Base-by-base conservation (phyloP, 371 early-diverging fungal species). In the Scutellospora calospora region DNA sequence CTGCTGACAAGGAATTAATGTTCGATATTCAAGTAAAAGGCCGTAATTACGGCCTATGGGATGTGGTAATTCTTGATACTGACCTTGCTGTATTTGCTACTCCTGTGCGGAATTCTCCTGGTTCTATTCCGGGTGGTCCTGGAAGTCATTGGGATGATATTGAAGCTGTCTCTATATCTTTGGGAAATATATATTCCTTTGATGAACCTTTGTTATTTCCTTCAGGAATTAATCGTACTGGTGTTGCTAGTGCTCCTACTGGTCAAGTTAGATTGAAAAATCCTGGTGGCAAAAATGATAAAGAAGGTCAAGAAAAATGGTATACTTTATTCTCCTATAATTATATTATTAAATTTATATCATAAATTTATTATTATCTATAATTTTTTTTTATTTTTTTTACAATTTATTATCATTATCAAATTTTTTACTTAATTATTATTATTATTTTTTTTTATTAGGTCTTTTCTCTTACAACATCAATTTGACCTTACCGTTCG, bases 1-100 rank as follows among this genome's bases (percentile, higher is more conserved):
- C 92, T 14, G 87, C 92, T 6, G 92, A 93, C 41, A 92, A 91
- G 79, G 92, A 91, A 78, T 83, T 93, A 5, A 87, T 93, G n/a
- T 93, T 93, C 74, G 91, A 91, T 80, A 80, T 92, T 75, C 88
- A 89, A 60, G 82, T 93, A 29, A 83, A 87, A 60, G 89, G 90
- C 0, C 84, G 85, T 38, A 93, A 93, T 79, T 83, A 84, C 33
- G 91, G 91, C 68, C 84, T 89, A 80, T 90, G 91, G 88, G 87
- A 90, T 27, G 84, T 92, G 0, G 85, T 85, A 66, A 83, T 93
- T 3, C 85, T 87, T 6, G 87, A 88, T 57, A 87, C 89, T 9
- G 91, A 93, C 73, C 87, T 93, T 22, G 88, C 89, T 35, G 85
- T 93, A 12, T 93, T 93, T 91, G 93, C 92, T 3, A 68, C 68